phyloP scores from a whole-genome alignment of 495 filamentous ascomycete species.

The Penicillium canescens region DNA sequence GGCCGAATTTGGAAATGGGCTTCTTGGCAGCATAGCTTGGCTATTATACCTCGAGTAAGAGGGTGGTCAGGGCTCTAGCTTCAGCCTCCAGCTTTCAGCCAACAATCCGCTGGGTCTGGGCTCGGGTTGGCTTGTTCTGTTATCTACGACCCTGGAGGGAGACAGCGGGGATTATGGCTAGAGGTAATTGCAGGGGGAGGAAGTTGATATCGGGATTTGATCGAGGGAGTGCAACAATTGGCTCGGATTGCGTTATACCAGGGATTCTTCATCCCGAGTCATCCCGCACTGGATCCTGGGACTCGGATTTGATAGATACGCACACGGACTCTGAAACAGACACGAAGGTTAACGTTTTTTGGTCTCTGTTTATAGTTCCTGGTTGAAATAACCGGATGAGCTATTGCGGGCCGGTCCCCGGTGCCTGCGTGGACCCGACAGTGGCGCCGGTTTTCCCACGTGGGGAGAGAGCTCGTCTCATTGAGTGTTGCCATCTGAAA shows the following conservation, averaged over 20 bases:
- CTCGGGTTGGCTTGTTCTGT: background rate
- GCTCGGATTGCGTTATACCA: conserved; percentile 4
- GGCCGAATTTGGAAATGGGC: conserved; percentile 9
- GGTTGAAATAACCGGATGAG: background rate
- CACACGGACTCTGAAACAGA: background rate
- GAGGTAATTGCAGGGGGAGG: no score
- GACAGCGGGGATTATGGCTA: no score
- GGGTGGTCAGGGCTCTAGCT: background rate
- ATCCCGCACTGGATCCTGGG: background rate
- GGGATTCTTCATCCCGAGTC: background rate
- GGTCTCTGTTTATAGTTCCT: background rate
- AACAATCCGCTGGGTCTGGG: background rate
- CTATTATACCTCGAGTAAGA: background rate
- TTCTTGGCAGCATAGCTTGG: conserved; percentile 14
- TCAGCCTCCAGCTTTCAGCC: no score
- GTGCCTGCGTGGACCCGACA: conserved; percentile 2
- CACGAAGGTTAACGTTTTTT: no score
- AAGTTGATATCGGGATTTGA: conserved; percentile 1
- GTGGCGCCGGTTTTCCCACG: conserved; percentile 16
- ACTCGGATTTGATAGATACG: background rate
- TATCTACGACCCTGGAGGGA: no score
- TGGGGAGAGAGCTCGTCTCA: conserved; percentile 11
- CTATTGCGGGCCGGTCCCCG: conserved; percentile 4
- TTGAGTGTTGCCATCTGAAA: conserved; percentile 17
- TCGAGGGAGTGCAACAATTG: conserved; percentile 1